Percentiles rank a stretch among this genome's conserved stretches.
phyloP scores from a whole-genome alignment of 169 alveolate species.

The Plasmodium yoelii region DNA sequence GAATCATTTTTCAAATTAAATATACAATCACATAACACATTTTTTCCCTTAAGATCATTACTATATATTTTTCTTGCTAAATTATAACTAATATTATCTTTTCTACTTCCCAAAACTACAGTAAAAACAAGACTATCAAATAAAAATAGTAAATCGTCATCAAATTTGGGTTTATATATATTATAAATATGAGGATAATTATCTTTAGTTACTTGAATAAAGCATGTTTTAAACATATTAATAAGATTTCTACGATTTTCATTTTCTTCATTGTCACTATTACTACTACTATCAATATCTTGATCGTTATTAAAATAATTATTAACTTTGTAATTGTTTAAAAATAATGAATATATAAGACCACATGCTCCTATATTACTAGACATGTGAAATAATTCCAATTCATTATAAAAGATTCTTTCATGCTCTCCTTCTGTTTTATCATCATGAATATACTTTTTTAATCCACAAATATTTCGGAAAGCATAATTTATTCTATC shows the following conservation, averaged over 20 bases:
- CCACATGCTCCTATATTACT: constrained; percentile 76
- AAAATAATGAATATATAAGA: constrained; percentile 54
- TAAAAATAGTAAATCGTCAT: constrained; percentile 79
- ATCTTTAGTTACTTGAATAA: constrained; percentile 30
- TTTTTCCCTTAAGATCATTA: constrained; percentile 85
- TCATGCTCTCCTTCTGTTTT: constrained; percentile 66
- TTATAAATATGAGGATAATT: constrained; percentile 67
- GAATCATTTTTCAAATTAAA: constrained; percentile 76
- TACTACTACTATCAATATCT: not conserved
- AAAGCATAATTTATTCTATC: constrained; percentile 74
- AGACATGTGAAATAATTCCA: constrained; percentile 64
- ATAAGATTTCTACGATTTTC: not conserved
- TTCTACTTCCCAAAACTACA: constrained; percentile 77
- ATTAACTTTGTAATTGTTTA: constrained; percentile 25
- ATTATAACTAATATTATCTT: constrained; percentile 67
- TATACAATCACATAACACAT: constrained; percentile 83
- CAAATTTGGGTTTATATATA: constrained; percentile 81
- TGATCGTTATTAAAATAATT: not conserved
- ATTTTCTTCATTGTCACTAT: not conserved
- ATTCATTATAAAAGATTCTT: constrained; percentile 51
- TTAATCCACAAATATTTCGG: constrained; percentile 68
- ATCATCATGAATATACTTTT: constrained; percentile 59
- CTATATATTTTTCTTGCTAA: constrained; percentile 82
- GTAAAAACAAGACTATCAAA: constrained; percentile 83
- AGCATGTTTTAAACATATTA: constrained; percentile 54